A percentile compares a stretch with the other conserved stretches of the same genome.
phyloP scores from a whole-genome alignment of 2,329 filamentous ascomycete genomes.

The Aplosporella prunicola region DNA sequence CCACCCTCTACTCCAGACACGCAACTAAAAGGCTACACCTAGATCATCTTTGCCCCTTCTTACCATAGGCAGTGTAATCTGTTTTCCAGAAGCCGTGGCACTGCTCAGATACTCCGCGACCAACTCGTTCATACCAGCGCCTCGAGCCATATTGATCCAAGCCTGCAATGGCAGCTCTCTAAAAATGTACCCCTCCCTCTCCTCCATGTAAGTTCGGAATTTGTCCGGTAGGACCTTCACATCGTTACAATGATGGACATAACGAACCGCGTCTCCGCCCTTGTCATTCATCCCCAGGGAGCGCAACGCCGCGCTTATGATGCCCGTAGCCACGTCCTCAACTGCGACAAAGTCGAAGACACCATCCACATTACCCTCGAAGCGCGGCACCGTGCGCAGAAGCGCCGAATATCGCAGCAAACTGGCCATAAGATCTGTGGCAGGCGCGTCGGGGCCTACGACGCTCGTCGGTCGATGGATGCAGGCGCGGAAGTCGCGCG shows the following conservation, averaged over 20 bases:
- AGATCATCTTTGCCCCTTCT: no score
- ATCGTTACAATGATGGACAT: background rate
- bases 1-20: no score
- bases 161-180: no score
- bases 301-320: background rate
- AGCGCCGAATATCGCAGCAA: conserved; percentile 9
- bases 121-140: no score
- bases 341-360: background rate
- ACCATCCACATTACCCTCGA: background rate
- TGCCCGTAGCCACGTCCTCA: background rate
- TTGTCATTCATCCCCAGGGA: background rate
- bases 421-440: conserved; percentile 10
- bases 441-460: conserved; percentile 12
- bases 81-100: no score
- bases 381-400: conserved; percentile 13
- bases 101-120: no score
- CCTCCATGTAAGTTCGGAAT: no score
- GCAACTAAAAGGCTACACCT: no score
- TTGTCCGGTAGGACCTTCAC: no score
- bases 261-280: background rate
- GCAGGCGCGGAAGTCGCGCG: conserved; percentile 4
- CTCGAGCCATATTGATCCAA: no score
- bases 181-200: no score
- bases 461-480: conserved; percentile 14
- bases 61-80: no score